These are phyloP conservation scores for Dryadomyces quercivorus DNA, from an alignment of 2,329 filamentous ascomycete species.

Conservation along the genomic window DNA sequence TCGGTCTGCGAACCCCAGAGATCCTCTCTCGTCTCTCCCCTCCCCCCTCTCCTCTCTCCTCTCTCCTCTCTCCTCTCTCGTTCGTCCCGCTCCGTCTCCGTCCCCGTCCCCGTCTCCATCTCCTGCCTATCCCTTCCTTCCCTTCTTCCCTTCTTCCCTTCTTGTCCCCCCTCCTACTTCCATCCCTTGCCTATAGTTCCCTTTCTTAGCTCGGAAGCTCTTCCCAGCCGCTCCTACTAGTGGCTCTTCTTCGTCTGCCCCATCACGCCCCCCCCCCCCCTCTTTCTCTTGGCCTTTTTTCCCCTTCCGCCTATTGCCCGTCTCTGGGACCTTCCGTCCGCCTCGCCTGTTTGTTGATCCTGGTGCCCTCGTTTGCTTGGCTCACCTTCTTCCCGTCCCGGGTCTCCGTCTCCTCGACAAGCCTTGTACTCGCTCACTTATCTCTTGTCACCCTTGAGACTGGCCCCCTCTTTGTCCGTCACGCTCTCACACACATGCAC, in stretches of 20 bases:
- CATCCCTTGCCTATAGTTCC: not conserved
- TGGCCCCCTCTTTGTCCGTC: not conserved
- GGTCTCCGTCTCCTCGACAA: not conserved
- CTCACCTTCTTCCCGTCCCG: not conserved
- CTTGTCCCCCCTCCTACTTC: not conserved
- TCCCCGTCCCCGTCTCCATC: not conserved
- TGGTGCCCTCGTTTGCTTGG: conserved; percentile 1
- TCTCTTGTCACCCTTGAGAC: not conserved
- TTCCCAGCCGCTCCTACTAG: not conserved
- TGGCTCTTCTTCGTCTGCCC: not conserved
- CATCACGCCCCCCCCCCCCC: not conserved
- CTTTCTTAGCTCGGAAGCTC: not conserved
- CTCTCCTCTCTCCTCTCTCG: too few relatives aligned
- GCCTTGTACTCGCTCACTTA: not conserved
- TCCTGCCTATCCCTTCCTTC: not conserved
- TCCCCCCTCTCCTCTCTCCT: not conserved
- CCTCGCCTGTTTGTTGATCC: not conserved
- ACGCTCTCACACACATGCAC: not conserved
- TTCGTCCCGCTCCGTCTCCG: not conserved
- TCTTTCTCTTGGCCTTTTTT: not conserved
- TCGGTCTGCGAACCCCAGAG: too few relatives aligned
- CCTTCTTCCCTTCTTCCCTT: not conserved
- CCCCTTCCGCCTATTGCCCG: not conserved
- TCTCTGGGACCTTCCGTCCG: not conserved
- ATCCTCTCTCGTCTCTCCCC: not conserved